Evolutionary conservation across 768 basidiomycete genomes (phyloP).

Genomic region (Boletus pseudo-olivaceus): DNA sequence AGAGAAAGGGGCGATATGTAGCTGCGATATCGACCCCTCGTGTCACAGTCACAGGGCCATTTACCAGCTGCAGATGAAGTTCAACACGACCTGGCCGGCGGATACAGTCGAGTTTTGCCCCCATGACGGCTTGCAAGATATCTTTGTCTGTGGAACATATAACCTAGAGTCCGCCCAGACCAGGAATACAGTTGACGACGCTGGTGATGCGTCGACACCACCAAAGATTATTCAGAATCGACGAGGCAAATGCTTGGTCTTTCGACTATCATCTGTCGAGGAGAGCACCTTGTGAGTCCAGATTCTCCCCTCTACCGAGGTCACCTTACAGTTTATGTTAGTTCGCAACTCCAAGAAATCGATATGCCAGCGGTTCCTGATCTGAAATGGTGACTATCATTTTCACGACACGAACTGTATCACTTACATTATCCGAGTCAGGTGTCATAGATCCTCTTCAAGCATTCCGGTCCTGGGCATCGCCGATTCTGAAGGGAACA

Average conservation of each 20-base stretch:
- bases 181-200: neutral
- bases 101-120: constrained; percentile 94
- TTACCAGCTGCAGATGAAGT: neutral
- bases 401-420: neutral
- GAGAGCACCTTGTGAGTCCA: constrained; percentile 34
- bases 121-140: constrained; percentile 47
- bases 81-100: constrained; percentile 80
- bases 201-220: neutral
- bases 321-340: constrained; percentile 20
- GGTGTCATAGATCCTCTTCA: constrained; percentile 54
- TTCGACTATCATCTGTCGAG: constrained; percentile 40
- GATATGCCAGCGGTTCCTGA: constrained; percentile 82
- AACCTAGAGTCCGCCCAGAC: constrained; percentile 50
- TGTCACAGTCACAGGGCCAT: constrained; percentile 6
- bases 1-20: neutral
- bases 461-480: constrained; percentile 56
- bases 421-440: constrained; percentile 30
- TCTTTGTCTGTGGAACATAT: constrained; percentile 92
- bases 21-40: neutral
- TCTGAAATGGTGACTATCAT: constrained; percentile 80
- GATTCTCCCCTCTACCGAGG: neutral
- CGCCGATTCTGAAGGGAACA: constrained; percentile 81
- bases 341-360: constrained; percentile 62
- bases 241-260: constrained; percentile 72
- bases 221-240: constrained; percentile 37